Evolutionary conservation across 768 basidiomycete genomes (phyloP), one percentile per base, ranked within the genome.

Genomic region (Lentinula sp.): DNA sequence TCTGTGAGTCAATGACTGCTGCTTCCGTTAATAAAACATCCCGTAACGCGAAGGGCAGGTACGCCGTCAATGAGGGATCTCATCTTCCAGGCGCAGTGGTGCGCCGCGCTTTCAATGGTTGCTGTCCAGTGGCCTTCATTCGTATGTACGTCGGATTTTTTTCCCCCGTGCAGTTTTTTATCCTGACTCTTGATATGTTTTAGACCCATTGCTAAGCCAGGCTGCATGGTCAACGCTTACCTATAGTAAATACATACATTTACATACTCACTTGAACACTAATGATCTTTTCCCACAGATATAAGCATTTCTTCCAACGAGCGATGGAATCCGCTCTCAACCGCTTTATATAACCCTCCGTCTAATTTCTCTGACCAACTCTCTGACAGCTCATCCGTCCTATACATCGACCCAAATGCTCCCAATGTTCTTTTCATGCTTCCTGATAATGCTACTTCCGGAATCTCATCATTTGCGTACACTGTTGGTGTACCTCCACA

Each of bases 101-200:
- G 90, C 71, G 83, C 92, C 43, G 83, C 88, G 36, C 77, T 99
- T 13, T 86, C 86, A 36, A 95, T 97, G 91, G 86, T 98, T 58
- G 93, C 96, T 37, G 93, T 98, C 20, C 82, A 92, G 70, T 99
- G 96, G 96, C 96, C 97, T 0, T 78, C 80, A 15, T 98, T 95
- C 72, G 82, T 89, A 62, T 98, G 95, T 95, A 67, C 65, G 90
- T 81, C 20, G 36, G 16, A 18, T 16, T 28, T 16, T 37, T 54
- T 33, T 23, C 4, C 23, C 10, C 32, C 56, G 51, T 39, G 8
- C 20, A 18, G 23, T 45, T 16, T 57, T 23, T 39, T 5, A 43
- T 45, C 20, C 10, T 45, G 20, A 28, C n/a, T 57, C 36, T 45
- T 2, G 33, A 54, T 12, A 28, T 63, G 43, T 45, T 18, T 41